These are phyloP conservation scores for Blakeslea trispora DNA, from an alignment of 371 early-diverging fungal species.

Conservation along the genomic window DNA sequence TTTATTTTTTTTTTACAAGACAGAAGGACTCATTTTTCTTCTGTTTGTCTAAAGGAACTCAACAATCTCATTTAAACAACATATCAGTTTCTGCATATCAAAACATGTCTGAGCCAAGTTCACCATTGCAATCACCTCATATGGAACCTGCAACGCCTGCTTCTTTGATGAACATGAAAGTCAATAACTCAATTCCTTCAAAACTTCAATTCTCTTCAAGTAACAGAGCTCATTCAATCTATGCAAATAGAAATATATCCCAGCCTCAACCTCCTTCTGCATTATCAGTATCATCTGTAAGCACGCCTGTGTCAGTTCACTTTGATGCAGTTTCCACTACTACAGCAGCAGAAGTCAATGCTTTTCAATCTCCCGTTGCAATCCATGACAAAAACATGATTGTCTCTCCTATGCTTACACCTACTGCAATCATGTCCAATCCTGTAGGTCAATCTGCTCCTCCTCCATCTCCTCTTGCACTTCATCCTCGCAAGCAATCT, in stretches of 20 bases:
- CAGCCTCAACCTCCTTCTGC: background rate
- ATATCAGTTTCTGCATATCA: background rate
- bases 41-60: too few relatives aligned
- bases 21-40: too few relatives aligned
- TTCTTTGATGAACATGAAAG: slow-evolving; percentile 59
- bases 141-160: slow-evolving; percentile 66
- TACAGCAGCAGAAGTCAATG: background rate
- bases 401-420: slow-evolving; percentile 3
- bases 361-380: background rate
- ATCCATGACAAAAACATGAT: background rate
- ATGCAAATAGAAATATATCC: slow-evolving; percentile 1
- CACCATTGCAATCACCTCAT: slow-evolving; percentile 12
- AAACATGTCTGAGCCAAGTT: slow-evolving; percentile 9
- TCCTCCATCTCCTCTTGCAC: slow-evolving; percentile 8
- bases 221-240: slow-evolving; percentile 7
- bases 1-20: too few relatives aligned
- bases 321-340: too few relatives aligned
- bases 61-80: too few relatives aligned
- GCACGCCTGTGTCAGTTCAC: background rate
- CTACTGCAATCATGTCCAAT: background rate
- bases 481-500: slow-evolving; percentile 1
- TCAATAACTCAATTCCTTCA: slow-evolving; percentile 2
- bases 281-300: background rate
- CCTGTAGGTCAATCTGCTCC: too few relatives aligned
- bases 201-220: slow-evolving; percentile 18